phyloP scores from a whole-genome alignment of 2,329 filamentous ascomycete genomes.

The Pseudogymnoascus sp. region DNA sequence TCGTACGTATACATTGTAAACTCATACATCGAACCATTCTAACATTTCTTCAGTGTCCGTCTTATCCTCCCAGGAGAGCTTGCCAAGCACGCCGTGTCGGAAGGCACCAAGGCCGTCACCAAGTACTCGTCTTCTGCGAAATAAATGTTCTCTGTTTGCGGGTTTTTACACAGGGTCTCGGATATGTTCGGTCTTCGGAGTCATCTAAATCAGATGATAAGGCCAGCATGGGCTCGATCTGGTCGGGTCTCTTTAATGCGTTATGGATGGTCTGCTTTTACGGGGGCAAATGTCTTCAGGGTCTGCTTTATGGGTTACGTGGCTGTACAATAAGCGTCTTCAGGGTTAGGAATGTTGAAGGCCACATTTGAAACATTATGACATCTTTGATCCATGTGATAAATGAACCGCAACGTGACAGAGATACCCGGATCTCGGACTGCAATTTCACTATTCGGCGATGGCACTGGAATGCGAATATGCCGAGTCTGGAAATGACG shows the following conservation, averaged over 20 bases:
- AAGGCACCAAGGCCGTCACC: constrained; percentile 99
- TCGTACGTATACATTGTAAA: constrained; percentile 52
- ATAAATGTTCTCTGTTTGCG: constrained; percentile 58
- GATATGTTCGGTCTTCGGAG: constrained; percentile 46
- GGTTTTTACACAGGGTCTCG: constrained; percentile 51
- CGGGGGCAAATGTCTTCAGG: constrained; percentile 63
- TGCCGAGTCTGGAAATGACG: not conserved
- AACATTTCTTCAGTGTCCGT: constrained; percentile 55
- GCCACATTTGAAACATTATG: constrained; percentile 16
- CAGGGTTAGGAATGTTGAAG: constrained; percentile 31
- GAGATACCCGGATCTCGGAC: not conserved
- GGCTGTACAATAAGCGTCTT: constrained; percentile 60
- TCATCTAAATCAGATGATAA: constrained; percentile 28
- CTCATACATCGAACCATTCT: constrained; percentile 34
- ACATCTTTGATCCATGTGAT: not conserved
- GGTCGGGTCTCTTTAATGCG: constrained; percentile 53
- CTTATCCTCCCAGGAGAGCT: constrained; percentile 97
- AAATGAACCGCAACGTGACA: not conserved
- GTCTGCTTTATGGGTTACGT: constrained; percentile 61
- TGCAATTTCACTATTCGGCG: not conserved
- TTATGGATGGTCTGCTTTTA: constrained; percentile 63
- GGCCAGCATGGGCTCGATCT: constrained; percentile 24
- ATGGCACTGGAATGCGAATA: not conserved
- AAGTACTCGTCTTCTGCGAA: constrained; percentile 99
- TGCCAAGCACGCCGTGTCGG: constrained; percentile 98